Evolutionary conservation across 176 grass and related monocot species (phyloP), one percentile per base, ranked within the genome.

Genomic region (Coix lacrymajobi): DNA sequence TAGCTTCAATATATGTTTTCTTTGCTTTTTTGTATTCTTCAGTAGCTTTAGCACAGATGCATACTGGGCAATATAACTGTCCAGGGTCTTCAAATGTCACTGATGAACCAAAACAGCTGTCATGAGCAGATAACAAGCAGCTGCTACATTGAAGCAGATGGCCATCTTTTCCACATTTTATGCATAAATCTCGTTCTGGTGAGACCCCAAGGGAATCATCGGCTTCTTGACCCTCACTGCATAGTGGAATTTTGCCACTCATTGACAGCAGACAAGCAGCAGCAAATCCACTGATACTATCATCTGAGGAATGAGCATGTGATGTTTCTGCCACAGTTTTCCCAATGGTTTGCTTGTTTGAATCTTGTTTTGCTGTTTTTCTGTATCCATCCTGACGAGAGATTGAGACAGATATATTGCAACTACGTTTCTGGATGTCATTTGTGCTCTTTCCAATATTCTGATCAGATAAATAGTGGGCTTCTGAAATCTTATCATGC

Each of bases 151-250:
- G 85, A 20, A 85, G 68, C 73, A 91, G 80, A 38, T 85, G 81
- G 7, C 78, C 86, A 57, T 69, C 66, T 88, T 91, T 85, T 44
- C 78, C 73, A 48, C 89, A 91, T 72, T 85, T 88, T 67, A 82
- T 78, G 41, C 89, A 91, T 48, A 85, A 68, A 81, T 78, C 78
- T 84, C 82, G 78, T 73, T 85, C 67, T 43, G 24, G 20, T 24
- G 78, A 1, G 80, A 77, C 76, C 26, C 31, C 45, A 32, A 70
- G 67, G 4, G 31, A 46, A 77, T 75, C 72, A 72, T 78, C 77
- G 64, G 66, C 14, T 22, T 71, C 78, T 78, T 78, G 79, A 71
- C 73, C 65, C 66, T 82, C 12, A 17, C 37, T n/a, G 43, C 16
- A 46, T 38, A 58, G 39, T 1, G 17, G 57, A 12, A 43, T 64